Evolutionary conservation across 108 stramenopile species (phyloP), one percentile per base, ranked within the genome.

Genomic region (Conticribra guillardii): DNA sequence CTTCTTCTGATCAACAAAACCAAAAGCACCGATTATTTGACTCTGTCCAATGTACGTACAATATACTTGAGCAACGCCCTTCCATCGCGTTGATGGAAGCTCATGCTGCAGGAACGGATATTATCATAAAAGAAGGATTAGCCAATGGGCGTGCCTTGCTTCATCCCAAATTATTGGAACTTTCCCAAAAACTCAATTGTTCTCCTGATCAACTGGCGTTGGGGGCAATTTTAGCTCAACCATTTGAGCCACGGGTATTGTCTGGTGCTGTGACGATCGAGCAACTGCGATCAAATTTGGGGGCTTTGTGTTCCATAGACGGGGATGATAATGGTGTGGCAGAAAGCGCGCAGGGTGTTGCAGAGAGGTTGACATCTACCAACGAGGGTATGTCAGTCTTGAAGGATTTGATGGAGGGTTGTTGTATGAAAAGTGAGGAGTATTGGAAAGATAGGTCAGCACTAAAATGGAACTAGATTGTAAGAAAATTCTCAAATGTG

Each of bases 1-100:
- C 37, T 9, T 41, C 37, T 41, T 9, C 11, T 5, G 11, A 5
- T 5, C 5, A 47, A 62, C 56, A 18, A 31, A 29, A 58, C 2
- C 54, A 54, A 66, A 45, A 32, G 32, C 76, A 47, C n/a, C n/a
- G n/a, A 14, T 71, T 92, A 23, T 92, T 93, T 80, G 91, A 90
- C 59, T 88, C 89, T 1, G 87, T 93, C 9, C 91, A 93, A 81
- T 89, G 87, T 45, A 93, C 91, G 22, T 93, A 74, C 82, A 93
- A 93, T 63, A 48, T 87, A 19, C 44, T 90, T 44, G 91, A 93
- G 47, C 91, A 93, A 71, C 71, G 81, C 5, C 81, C 89, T 19
- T 72, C 56, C 7, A 31, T 45, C 8, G 75, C 78, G 34, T 66
- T 93, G 19, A 21, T 78, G 32, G 82, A 85, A 60, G 91, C 91